Conservation (phyloP, 106 monocot species). For the Dendrobium chrysotoxum region DNA sequence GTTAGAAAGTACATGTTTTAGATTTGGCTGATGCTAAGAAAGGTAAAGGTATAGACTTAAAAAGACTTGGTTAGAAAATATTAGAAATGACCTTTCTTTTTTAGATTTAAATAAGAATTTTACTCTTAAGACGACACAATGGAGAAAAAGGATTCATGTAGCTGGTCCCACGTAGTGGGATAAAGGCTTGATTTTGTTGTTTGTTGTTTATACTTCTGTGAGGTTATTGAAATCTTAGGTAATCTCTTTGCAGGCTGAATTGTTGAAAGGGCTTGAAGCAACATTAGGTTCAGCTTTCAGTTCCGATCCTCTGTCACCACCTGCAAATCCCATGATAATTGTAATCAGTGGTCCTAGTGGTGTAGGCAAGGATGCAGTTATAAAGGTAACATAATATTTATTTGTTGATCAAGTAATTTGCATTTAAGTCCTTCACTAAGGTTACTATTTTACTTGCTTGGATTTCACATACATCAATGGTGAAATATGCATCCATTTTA, state of each 20-base stretch:
- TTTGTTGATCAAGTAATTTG: neutral
- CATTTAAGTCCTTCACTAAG: neutral
- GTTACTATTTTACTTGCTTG: neutral
- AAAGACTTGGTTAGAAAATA: too few species aligned
- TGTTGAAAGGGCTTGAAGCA: slow-evolving; percentile 73
- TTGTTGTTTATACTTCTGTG: neutral
- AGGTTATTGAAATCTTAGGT: neutral
- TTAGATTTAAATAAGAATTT: too few species aligned
- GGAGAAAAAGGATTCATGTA: too few species aligned
- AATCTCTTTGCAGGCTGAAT: slow-evolving; percentile 40
- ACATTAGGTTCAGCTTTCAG: slow-evolving; percentile 73
- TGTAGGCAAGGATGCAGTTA: slow-evolving; percentile 97
- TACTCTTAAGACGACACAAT: too few species aligned
- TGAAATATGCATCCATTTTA: neutral
- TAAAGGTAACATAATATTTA: slow-evolving; percentile 52
- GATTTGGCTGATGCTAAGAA: too few species aligned
- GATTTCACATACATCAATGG: neutral
- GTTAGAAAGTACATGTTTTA: too few species aligned
- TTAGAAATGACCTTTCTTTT: too few species aligned
- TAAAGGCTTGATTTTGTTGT: neutral
- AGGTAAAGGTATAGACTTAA: too few species aligned
- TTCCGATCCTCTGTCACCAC: slow-evolving; percentile 61
- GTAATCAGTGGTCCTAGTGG: slow-evolving; percentile 98
- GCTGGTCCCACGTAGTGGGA: too few species aligned
- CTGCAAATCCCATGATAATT: slow-evolving; percentile 70